A percentile compares a stretch with the other conserved stretches of the same genome.
These are phyloP conservation scores for Taiozyma sp. DNA, from an alignment of 1,139 yeast genomes.

Conservation along the genomic window DNA sequence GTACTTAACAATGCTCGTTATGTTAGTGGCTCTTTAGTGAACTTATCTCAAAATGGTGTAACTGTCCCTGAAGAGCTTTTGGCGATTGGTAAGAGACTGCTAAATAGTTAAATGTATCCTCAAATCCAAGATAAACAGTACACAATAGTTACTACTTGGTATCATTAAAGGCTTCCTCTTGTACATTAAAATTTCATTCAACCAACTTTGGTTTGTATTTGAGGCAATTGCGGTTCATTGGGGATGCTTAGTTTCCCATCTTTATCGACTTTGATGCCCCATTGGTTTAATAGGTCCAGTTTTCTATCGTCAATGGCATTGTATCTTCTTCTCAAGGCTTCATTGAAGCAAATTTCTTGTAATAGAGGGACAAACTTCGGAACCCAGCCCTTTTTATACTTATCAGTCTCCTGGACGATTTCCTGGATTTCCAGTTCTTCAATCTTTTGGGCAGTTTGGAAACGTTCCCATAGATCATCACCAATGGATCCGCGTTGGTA, in stretches of 20 bases:
- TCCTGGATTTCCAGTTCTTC: slow-evolving; percentile 74
- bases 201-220: neutral
- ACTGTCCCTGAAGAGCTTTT: neutral
- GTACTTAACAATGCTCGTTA: slow-evolving; percentile 17
- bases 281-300: slow-evolving; percentile 40
- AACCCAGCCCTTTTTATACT: slow-evolving; percentile 74
- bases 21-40: slow-evolving; percentile 14
- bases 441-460: slow-evolving; percentile 67
- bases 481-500: slow-evolving; percentile 90
- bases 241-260: slow-evolving; percentile 26
- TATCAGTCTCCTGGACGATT: slow-evolving; percentile 72
- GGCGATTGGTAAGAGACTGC: neutral
- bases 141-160: neutral
- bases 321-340: slow-evolving; percentile 80
- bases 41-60: slow-evolving; percentile 2
- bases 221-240: slow-evolving; percentile 8
- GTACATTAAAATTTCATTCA: neutral
- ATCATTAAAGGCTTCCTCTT: neutral
- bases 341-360: slow-evolving; percentile 88
- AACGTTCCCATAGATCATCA: slow-evolving; percentile 80
- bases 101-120: neutral
- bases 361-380: slow-evolving; percentile 71
- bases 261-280: slow-evolving; percentile 37
- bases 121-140: neutral
- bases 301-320: slow-evolving; percentile 55